Evolutionary conservation across 2,329 filamentous ascomycete species (phyloP), one percentile per base, ranked within the genome.

Genomic region (Monilinia fructicola): DNA sequence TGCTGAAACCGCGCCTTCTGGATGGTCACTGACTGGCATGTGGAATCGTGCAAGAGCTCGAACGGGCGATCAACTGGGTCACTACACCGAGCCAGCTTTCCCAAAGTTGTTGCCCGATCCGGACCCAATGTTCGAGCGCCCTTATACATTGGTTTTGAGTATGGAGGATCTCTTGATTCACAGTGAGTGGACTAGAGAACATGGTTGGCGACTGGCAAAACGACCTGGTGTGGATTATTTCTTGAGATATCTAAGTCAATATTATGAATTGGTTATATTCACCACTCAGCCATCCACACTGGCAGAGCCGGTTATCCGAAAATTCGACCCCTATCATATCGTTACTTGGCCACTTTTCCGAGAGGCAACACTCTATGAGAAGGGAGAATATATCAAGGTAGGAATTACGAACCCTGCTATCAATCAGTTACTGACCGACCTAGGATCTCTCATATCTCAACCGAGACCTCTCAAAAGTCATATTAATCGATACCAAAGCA

Each of bases 391-490:
- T 75, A 86, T 99, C 79, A 99, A 99, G 88, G 92, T 93, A 80
- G 71, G 81, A 70, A 70, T 69, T 48, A 6, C 54, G 7, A 48
- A 55, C 21, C 16, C 16, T 5, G 21, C 3, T 31, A 50, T 50
- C 61, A 64, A 28, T 50, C 38, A 21, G 18, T 38, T 58, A 64
- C 75, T 78, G 67, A 78, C 56, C 50, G 48, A 26, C 18, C 12
- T 73, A 96, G 92, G 95, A 99, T 77, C 87, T 99, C n/a, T 93
- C 93, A 2, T 98, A 97, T 80, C 87, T 99, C 59, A 99, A 99
- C 82, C 91, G 95, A 67, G 93, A 97, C 75, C 85, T 97, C 44
- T 95, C 91, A 71, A 98, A 98, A 81, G 92, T 96, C 59, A 92
- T 99, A 77, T 88, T 99, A 73, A 85, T 99, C 75, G 95, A 99